Evolutionary conservation across 768 basidiomycete species (phyloP), one percentile per base, ranked within the genome.

Genomic region (Pleurotus salmoneostramineus): DNA sequence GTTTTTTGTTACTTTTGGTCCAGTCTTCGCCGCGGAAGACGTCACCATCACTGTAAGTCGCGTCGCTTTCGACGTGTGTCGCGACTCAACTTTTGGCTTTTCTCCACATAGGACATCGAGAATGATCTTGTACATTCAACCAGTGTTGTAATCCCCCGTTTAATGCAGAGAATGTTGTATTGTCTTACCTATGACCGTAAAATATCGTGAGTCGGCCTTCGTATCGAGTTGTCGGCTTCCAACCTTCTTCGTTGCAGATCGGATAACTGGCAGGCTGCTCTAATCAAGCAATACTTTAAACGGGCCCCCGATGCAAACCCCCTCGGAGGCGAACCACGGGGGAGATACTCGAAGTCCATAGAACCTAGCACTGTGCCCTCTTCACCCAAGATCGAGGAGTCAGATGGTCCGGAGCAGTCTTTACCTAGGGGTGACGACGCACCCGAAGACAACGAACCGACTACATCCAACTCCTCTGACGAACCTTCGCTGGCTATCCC

Each of bases 1-100:
- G 69, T 95, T 96, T 80, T 88, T 92, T 73, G 88, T 81, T 70
- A 93, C 89, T 31, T 96, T 95, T 74, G 78, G 81, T 49, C 80
- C 81, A 50, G 77, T 95, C 57, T 82, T 95, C 62, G 77, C 84
- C 40, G 79, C 89, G 75, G 72, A 81, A 45, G 89, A 91, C 65
- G 82, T 94, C 61, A 77, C 89, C 44, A 72, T 91, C 42, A 67
- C 73, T 58, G 91, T 91, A 68, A 61, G 80, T 69, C 54, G 48
- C 57, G 44, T 56, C 58, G 42, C 54, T 52, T 32, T 66, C 50
- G 56, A 58, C 51, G 57, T 43, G 44, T 43, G 45, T 54, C 55
- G 57, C 60, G 58, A 50, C 33, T 47, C 27, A 50, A 27, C 37
- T 44, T 52, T 4, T 43, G 44, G 59, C 49, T 58, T 59, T 56